Percentiles rank a stretch among this genome's conserved stretches.
phyloP scores from a whole-genome alignment of 768 basidiomycete genomes.

The Leccinum broughii region DNA sequence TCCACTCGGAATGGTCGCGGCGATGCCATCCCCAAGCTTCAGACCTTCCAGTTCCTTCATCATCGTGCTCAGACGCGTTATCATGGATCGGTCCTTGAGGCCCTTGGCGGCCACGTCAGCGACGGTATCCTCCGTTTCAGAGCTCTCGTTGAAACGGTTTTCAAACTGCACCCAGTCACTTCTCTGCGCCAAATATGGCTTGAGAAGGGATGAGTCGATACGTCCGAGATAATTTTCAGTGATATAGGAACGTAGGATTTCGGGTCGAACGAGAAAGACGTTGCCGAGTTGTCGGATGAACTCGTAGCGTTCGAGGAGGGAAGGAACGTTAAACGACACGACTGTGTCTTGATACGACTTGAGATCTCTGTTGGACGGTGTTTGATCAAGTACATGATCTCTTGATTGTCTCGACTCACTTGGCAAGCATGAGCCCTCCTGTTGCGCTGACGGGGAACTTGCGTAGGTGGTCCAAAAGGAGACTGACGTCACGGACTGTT shows the following conservation, averaged over 20 bases:
- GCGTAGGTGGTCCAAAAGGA: slow-evolving; percentile 90
- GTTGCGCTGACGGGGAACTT: slow-evolving; percentile 97
- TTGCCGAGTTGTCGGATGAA: slow-evolving; percentile 98
- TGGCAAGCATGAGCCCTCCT: slow-evolving; percentile 96
- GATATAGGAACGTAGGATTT: slow-evolving; percentile 93
- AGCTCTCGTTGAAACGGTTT: slow-evolving; percentile 70
- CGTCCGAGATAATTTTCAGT: slow-evolving; percentile 91
- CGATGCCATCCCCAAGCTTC: slow-evolving; percentile 56
- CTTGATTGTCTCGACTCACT: slow-evolving; percentile 55
- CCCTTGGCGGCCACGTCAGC: slow-evolving; percentile 42
- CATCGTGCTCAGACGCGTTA: slow-evolving; percentile 76
- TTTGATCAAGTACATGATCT: not conserved
- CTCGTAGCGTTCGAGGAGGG: slow-evolving; percentile 93
- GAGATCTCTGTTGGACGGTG: slow-evolving; percentile 65
- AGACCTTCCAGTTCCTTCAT: slow-evolving; percentile 85
- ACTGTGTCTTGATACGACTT: slow-evolving; percentile 95
- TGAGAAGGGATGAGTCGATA: slow-evolving; percentile 82
- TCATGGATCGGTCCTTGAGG: slow-evolving; percentile 57
- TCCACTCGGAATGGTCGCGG: slow-evolving; percentile 58
- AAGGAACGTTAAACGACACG: slow-evolving; percentile 75
- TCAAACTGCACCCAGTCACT: slow-evolving; percentile 90
- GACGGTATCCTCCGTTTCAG: slow-evolving; percentile 44
- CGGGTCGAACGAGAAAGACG: slow-evolving; percentile 93
- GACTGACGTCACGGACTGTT: slow-evolving; percentile 41
- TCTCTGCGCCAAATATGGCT: slow-evolving; percentile 87